Evolutionary conservation across 2,329 filamentous ascomycete genomes (phyloP), one percentile per base, ranked within the genome.

Genomic region (Epichloe hybrida): DNA sequence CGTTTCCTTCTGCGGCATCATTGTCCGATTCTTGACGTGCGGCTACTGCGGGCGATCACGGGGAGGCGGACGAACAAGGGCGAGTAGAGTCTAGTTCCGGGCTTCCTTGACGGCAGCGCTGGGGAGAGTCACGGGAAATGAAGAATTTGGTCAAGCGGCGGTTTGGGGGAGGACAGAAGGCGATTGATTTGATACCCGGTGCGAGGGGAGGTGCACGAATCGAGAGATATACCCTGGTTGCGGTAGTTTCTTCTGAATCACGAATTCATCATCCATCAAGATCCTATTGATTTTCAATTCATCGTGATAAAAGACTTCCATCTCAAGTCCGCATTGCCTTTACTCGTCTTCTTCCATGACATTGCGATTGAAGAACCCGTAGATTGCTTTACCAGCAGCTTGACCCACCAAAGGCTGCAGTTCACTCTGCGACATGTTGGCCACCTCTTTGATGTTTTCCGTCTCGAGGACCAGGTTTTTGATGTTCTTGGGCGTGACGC

Each of bases 401-500:
- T 73, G 82, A 0, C 93, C 93, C 23, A 97, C 82, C 52, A 94
- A 57, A 34, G 77, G 77, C 56, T 81, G 77, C 54, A 98, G 67
- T 58, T 90, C 85, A 46, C 77, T 76, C 53, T 82, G 74, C n/a
- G 73, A 74, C 80, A 95, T 88, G 67, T 96, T 95, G 35, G 88
- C 88, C 57, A 98, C 74, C 59, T 94, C 89, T 49, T 75, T 72
- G 36, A 98, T 73, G 66, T 81, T 95, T 56, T 84, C 83, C 56
- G 84, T 80, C 62, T 86, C 78, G 20, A 89, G 61, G 36, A 85
- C 81, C 44, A 98, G 59, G 54, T 79, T 80, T 61, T 79, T 81
- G 36, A 95, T 73, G 54, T 87, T 89, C 68, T 88, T 85, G 11
- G 83, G 81, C 36, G 80, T 91, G 13, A 97, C 79, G 0, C 93